Conservation (phyloP, 139 green algal species). For the Volvox africanus region DNA sequence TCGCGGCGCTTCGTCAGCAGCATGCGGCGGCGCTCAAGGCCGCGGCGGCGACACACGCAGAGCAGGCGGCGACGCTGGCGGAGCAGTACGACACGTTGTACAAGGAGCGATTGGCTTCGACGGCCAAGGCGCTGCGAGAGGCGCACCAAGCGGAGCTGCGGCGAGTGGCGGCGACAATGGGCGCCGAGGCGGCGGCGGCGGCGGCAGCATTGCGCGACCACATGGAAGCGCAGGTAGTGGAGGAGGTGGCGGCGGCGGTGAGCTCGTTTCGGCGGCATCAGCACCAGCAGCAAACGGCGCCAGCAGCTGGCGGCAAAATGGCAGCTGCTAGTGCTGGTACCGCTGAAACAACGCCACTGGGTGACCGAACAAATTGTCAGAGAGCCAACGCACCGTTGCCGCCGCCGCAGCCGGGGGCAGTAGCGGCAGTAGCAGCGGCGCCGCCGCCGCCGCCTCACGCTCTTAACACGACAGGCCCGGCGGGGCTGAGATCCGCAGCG, state of each 20-base stretch:
- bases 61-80: not conserved
- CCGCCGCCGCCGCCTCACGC: not conserved
- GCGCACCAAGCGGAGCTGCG: slow-evolving; percentile 30
- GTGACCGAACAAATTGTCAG: not conserved
- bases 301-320: not conserved
- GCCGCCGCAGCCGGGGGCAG: not conserved
- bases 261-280: not conserved
- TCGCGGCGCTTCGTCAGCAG: slow-evolving; percentile 20
- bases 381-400: not conserved
- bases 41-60: not conserved
- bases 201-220: not conserved
- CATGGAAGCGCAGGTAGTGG: not conserved
- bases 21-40: not conserved
- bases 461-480: not conserved
- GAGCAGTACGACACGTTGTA: slow-evolving; percentile 19
- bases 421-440: no score
- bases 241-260: not conserved
- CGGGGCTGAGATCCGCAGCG: no score
- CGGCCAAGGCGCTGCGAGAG: slow-evolving; percentile 21
- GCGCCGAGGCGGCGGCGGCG: slow-evolving; percentile 21
- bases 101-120: slow-evolving; percentile 1
- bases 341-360: not conserved
- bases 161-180: slow-evolving; percentile 24
- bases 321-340: not conserved
- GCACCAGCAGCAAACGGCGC: not conserved